Base-by-base conservation (phyloP, 805 yeast genomes). In the Ogataea saltuana region DNA sequence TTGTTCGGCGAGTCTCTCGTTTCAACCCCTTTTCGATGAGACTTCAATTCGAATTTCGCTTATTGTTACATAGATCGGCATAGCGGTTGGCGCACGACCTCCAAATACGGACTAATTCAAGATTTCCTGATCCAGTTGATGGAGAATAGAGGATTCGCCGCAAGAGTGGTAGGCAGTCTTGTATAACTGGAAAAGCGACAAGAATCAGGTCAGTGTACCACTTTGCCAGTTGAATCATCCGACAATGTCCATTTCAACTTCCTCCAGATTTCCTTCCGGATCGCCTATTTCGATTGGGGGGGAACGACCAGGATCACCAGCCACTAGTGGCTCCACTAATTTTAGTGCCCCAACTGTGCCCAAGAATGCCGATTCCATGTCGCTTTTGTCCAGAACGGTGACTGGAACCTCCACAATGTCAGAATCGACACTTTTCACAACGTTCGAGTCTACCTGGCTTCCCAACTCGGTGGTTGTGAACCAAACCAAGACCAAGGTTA, bases 371-470 rank as follows among this genome's bases (percentile, higher is more conserved):
- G 45, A 42, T 16, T 27, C 45, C 39, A 29, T 48, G 1, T 22
- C 45, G 36, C 29, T 50, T 2, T 37, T 62, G 1, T 48, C 60
- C 1, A 50, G 61, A 43, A 48, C 58, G 7, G 18, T 53, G 16
- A 58, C 65, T 6, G 54, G 58, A 2, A 37, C 59, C 4, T 64
- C 68, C 12, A 41, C 53, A 3, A 51, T 52, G 13, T 57, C 67
- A 3, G 49, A 51, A 3, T 49, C 61, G 6, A 60, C 67, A 1
- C 19, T 55, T 1, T 55, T 52, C 34, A 53, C 60, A 7, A 50
- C 54, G 2, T 59, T 61, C 35, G 69, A 65, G 33, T 43, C 58
- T 11, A 51, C 59, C n/a, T 64, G 66, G 65, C 39, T 65, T n/a
- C 67, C 67, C 9, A 55, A 59, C 20, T 53, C 67, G 1, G 45